Base-by-base conservation (phyloP, 805 yeast genomes). In the Nakazawaea ambrosiae region DNA sequence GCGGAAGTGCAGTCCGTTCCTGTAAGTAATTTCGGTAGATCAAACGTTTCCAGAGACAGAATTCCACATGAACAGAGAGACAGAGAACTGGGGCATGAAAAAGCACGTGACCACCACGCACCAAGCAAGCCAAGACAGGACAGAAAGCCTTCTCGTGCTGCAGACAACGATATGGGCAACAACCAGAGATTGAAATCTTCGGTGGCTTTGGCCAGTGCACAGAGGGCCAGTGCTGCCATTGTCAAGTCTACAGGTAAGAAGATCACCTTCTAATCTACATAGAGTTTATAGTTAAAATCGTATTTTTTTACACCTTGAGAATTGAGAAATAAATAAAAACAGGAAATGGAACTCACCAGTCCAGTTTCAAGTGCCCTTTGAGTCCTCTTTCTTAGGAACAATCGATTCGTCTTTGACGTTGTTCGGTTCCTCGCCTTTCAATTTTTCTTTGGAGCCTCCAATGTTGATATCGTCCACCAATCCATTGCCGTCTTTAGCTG, bases 221-320 rank as follows among this genome's bases (percentile, higher is more conserved):
- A 75, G 61, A 78, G 97, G 64, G 95, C 79, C 7, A 81, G 85
- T 50, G 86, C 87, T 15, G 89, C 94, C 5, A 85, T 90, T 54
- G 95, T 88, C 20, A 77, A 85, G 34, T 82, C 96, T 1, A 68
- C 79, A n/a, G 97, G 97, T 57, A 89, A 85, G 61, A 90, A 88
- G 57, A 68, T 72, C 28, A 81, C 73, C 5, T 86, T 86, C 54
- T 81, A 80, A 48, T 74, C 8, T 35, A 8, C 24, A 22, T n/a
- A n/a, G n/a, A n/a, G n/a, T n/a, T n/a, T n/a, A n/a, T n/a, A n/a
- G n/a, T n/a, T n/a, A n/a, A n/a, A n/a, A n/a, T n/a, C n/a, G n/a
- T n/a, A n/a, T n/a, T n/a, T n/a, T n/a, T n/a, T n/a, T n/a, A n/a
- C n/a, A n/a, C n/a, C n/a, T n/a, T n/a, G n/a, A n/a, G n/a, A n/a